These are phyloP conservation scores for Onygenales sp. DNA, from an alignment of 2,329 filamentous ascomycete species.

Conservation along the genomic window DNA sequence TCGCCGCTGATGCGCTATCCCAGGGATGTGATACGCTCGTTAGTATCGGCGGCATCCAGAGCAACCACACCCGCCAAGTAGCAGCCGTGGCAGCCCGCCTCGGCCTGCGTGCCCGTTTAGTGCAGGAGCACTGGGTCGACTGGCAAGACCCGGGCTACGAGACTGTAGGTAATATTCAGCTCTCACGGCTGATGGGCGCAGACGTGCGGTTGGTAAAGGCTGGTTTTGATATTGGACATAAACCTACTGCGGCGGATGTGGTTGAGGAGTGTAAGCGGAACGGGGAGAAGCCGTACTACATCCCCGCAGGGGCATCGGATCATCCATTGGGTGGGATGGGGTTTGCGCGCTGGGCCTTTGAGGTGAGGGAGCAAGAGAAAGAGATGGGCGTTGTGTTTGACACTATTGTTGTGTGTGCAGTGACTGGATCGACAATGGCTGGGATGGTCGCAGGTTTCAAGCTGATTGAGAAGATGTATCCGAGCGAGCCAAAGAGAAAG, in stretches of 20 bases:
- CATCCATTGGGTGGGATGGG: conserved; percentile 61
- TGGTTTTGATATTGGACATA: conserved; percentile 60
- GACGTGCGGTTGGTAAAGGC: conserved; percentile 53
- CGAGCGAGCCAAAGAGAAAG: conserved; percentile 34
- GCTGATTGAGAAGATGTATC: conserved; percentile 44
- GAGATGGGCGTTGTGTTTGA: conserved; percentile 57
- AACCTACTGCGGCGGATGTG: conserved; percentile 47
- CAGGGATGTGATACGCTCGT: conserved; percentile 53
- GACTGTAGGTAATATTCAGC: conserved; percentile 61
- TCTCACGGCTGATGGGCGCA: conserved; percentile 58
- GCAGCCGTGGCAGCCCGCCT: conserved; percentile 52
- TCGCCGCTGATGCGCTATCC: conserved; percentile 52
- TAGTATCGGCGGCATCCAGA: conserved; percentile 59
- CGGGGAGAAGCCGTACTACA: conserved; percentile 59
- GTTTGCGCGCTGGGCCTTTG: conserved; percentile 62
- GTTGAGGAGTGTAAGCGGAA: conserved; percentile 42
- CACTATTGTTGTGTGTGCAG: conserved; percentile 58
- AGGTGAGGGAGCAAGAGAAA: conserved; percentile 55
- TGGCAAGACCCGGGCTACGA: conserved; percentile 52
- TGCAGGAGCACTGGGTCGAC: conserved; percentile 62
- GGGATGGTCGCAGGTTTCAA: conserved; percentile 68
- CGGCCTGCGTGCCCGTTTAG: conserved; percentile 41
- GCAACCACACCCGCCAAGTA: conserved; percentile 61
- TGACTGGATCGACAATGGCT: conserved; percentile 61
- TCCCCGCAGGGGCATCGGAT: conserved; percentile 61